phyloP scores from a whole-genome alignment of 2,329 filamentous ascomycete genomes.

The Myriosclerotinia duriaeana region DNA sequence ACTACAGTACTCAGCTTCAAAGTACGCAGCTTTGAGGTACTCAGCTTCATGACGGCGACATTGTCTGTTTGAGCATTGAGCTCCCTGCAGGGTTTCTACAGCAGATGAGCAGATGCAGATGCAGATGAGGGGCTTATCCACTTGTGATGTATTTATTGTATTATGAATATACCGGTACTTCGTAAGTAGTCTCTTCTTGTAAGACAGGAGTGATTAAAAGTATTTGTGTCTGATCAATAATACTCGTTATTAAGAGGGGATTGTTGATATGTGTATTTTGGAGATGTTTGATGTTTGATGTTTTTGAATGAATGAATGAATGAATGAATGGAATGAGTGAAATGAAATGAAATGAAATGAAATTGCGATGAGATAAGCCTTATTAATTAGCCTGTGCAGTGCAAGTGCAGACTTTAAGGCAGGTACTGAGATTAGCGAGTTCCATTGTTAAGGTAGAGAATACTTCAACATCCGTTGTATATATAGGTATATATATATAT shows the following conservation, averaged over 20 bases:
- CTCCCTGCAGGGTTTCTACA: constrained; percentile 22
- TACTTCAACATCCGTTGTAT: too few species aligned
- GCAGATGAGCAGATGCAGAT: not conserved
- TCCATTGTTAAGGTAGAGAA: too few species aligned
- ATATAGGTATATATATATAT: too few species aligned
- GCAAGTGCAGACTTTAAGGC: not conserved
- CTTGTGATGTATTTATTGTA: too few species aligned
- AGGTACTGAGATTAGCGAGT: constrained; percentile 6
- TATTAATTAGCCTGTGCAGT: not conserved
- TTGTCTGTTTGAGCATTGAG: constrained; percentile 19
- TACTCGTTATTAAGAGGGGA: not conserved
- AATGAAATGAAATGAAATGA: not conserved
- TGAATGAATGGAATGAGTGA: not conserved
- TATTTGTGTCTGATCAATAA: not conserved
- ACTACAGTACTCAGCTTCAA: constrained; percentile 12
- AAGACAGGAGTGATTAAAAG: not conserved
- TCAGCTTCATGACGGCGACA: constrained; percentile 20
- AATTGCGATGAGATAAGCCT: not conserved
- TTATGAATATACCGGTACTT: not conserved
- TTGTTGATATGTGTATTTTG: not conserved
- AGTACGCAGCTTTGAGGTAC: constrained; percentile 2
- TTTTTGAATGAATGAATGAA: not conserved
- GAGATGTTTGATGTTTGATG: not conserved
- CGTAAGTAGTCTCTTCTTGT: not conserved
- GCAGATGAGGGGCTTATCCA: too few species aligned